Conservation (phyloP, 2,329 filamentous ascomycete species). For the Colletotrichum somersetense region DNA sequence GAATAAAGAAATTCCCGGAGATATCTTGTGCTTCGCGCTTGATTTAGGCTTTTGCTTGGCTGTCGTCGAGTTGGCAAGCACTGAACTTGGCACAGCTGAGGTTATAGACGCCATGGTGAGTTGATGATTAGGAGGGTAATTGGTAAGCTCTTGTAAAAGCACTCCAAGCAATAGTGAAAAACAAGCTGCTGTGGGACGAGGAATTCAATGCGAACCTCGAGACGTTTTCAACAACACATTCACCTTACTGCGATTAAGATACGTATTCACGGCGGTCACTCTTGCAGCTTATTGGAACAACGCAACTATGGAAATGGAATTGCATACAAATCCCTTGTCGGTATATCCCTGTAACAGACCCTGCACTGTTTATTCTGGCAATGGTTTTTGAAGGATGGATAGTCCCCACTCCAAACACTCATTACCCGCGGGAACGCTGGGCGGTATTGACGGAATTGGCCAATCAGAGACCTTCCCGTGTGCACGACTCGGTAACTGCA, state of each 20-base stretch:
- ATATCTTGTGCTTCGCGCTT: slow-evolving; percentile 46
- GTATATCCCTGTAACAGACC: background rate
- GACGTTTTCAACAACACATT: background rate
- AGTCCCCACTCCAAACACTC: background rate
- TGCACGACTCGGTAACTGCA: background rate
- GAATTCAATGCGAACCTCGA: background rate
- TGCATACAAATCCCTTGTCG: background rate
- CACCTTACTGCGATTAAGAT: background rate
- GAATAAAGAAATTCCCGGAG: slow-evolving; percentile 60
- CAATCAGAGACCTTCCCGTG: slow-evolving; percentile 24
- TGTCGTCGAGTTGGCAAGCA: background rate
- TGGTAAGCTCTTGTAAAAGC: no score
- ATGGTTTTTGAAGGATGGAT: background rate
- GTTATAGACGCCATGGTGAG: background rate
- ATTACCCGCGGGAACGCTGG: slow-evolving; percentile 4
- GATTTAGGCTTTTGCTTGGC: background rate
- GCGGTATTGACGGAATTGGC: background rate
- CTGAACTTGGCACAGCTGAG: background rate
- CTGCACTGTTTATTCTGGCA: background rate
- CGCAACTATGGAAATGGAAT: background rate
- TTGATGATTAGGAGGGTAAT: background rate
- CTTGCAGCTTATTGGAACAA: background rate
- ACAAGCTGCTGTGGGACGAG: background rate
- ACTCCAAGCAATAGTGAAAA: background rate
- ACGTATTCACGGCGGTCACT: no score